Conservation (phyloP, 768 basidiomycete species). For the Thelephora ganbajun region DNA sequence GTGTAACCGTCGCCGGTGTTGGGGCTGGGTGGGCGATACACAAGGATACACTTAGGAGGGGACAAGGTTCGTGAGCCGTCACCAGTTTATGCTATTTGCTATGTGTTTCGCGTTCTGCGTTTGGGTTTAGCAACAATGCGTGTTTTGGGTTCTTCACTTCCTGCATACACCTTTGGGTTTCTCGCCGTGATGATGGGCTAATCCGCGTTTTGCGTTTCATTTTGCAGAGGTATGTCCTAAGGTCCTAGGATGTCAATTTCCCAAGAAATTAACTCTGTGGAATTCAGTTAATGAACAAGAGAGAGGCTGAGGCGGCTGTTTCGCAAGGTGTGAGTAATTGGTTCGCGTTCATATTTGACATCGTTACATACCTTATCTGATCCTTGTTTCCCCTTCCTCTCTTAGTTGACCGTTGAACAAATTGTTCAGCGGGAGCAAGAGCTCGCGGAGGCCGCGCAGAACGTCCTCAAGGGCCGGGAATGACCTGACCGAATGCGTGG, state of each 20-base stretch:
- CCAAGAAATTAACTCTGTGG: not conserved
- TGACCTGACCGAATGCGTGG: no score
- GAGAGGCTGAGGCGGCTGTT: not conserved
- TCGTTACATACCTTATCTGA: not conserved
- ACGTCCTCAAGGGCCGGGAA: not conserved
- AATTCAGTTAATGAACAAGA: not conserved
- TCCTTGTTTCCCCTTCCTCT: not conserved
- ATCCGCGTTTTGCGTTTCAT: not conserved
- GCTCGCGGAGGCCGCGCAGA: not conserved
- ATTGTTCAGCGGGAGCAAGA: not conserved
- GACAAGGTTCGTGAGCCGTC: conserved; percentile 31
- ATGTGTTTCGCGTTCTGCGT: no score
- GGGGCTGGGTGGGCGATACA: conserved; percentile 39
- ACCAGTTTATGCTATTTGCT: no score
- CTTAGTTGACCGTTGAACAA: not conserved
- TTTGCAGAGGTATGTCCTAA: not conserved
- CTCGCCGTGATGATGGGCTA: no score
- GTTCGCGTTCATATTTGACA: no score
- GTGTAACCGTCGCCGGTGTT: conserved; percentile 37
- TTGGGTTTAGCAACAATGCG: no score
- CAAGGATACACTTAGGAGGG: conserved; percentile 35
- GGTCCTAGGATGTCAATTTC: not conserved
- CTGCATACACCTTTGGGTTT: no score
- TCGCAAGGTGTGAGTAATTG: not conserved
- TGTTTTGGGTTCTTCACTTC: no score